Percentiles rank a stretch among this genome's conserved stretches.
Evolutionary conservation across 2,329 filamentous ascomycete genomes (phyloP).

Genomic region (Colletotrichum chlorophyti): DNA sequence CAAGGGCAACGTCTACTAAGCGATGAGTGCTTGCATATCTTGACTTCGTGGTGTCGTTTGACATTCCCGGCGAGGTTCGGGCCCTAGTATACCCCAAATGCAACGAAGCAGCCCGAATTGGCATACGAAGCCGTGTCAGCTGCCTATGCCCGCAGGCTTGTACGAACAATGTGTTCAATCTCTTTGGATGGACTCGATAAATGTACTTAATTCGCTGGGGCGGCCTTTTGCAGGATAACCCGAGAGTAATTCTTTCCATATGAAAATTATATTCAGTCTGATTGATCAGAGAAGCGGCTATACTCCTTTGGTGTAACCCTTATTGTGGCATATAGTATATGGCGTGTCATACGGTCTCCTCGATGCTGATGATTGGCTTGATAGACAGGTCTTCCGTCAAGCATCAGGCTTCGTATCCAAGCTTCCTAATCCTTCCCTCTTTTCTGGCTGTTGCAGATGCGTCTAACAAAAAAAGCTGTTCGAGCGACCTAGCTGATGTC

Average conservation of each 20-base stretch:
- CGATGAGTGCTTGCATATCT: background rate
- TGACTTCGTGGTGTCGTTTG: background rate
- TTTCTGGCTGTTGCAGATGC: no score
- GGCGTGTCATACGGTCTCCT: no score
- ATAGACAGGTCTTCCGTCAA: no score
- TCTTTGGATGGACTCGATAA: conserved; percentile 3
- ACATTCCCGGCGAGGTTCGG: background rate
- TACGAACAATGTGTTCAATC: background rate
- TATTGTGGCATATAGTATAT: no score
- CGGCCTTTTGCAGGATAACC: background rate
- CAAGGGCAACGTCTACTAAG: conserved; percentile 43
- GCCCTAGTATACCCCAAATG: background rate
- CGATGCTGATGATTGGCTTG: no score
- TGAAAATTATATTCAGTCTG: no score
- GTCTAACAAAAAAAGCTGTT: no score
- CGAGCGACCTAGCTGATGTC: no score
- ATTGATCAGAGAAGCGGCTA: no score
- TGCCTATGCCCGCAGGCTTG: background rate
- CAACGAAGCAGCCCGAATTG: background rate
- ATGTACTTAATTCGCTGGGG: conserved; percentile 17
- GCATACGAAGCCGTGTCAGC: background rate
- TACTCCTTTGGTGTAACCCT: no score
- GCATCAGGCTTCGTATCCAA: no score
- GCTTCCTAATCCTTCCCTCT: no score
- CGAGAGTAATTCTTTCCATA: background rate